Conservation (phyloP, 2,329 filamentous ascomycete species). For the Colletotrichum tabaci region DNA sequence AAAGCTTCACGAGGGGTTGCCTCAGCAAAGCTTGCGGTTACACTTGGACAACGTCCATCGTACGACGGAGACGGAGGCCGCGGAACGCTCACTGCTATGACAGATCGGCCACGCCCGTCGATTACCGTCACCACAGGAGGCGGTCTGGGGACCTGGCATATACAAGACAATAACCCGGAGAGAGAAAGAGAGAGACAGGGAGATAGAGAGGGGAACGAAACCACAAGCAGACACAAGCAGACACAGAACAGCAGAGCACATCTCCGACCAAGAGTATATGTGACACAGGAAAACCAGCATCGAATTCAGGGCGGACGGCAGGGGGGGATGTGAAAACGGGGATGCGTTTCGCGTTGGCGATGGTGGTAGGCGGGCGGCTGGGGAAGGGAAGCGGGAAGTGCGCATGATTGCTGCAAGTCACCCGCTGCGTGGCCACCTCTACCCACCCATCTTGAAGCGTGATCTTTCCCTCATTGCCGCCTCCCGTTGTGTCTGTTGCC, state of each 20-base stretch:
- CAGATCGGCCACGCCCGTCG: not conserved
- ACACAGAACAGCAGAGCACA: not conserved
- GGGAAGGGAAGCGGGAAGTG: not conserved
- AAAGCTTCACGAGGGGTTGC: conserved; percentile 4
- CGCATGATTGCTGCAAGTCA: conserved; percentile 13
- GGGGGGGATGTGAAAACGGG: not conserved
- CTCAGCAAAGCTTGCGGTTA: not conserved
- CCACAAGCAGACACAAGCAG: not conserved
- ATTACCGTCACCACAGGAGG: not conserved
- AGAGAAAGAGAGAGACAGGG: no score
- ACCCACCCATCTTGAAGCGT: not conserved
- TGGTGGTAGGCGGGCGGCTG: not conserved
- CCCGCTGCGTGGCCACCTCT: conserved; percentile 7
- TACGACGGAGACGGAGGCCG: not conserved
- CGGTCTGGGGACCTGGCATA: conserved; percentile 17
- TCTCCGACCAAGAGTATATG: not conserved
- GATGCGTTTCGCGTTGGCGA: not conserved
- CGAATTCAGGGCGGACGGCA: not conserved
- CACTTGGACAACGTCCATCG: not conserved
- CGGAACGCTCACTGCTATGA: not conserved
- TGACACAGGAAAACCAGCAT: not conserved
- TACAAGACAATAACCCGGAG: conserved; percentile 15
- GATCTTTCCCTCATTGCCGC: not conserved
- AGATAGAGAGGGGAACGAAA: conserved; percentile 1
- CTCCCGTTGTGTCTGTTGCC: not conserved